Conservation (phyloP, 192 early-diverging fungal genomes). For the Linnemannia hyalina region DNA sequence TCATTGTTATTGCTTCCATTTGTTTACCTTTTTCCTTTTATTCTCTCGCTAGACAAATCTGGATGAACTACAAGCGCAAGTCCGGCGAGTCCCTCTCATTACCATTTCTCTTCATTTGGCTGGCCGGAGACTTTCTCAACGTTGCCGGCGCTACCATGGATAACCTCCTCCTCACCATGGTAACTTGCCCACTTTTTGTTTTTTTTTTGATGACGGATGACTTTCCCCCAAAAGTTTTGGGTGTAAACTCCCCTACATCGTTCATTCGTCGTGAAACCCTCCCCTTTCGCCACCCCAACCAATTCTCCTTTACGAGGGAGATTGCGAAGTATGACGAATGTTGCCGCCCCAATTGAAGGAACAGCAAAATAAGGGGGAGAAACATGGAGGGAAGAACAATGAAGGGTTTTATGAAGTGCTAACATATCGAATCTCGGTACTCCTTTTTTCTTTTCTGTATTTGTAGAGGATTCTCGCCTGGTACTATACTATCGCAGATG, state of each 20-base stretch:
- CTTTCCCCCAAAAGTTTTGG: not conserved
- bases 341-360: too few species aligned
- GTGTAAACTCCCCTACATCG: too few species aligned
- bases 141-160: constrained; percentile 78
- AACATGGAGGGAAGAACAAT: not conserved
- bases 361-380: not conserved
- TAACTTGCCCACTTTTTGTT: constrained; percentile 30
- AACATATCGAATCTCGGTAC: not conserved
- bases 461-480: constrained; percentile 40
- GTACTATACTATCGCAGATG: constrained; percentile 53
- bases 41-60: constrained; percentile 69
- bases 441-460: not conserved
- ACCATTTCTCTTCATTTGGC: constrained; percentile 80
- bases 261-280: too few species aligned
- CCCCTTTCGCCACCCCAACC: too few species aligned
- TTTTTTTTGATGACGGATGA: too few species aligned
- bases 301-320: too few species aligned
- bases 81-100: constrained; percentile 82
- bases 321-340: too few species aligned
- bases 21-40: not conserved
- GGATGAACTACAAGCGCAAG: constrained; percentile 80
- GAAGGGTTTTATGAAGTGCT: not conserved
- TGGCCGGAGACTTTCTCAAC: constrained; percentile 81
- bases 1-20: not conserved
- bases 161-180: constrained; percentile 75